Conservation (phyloP, 2,329 filamentous ascomycete genomes). For the Coleophoma cylindrospora region DNA sequence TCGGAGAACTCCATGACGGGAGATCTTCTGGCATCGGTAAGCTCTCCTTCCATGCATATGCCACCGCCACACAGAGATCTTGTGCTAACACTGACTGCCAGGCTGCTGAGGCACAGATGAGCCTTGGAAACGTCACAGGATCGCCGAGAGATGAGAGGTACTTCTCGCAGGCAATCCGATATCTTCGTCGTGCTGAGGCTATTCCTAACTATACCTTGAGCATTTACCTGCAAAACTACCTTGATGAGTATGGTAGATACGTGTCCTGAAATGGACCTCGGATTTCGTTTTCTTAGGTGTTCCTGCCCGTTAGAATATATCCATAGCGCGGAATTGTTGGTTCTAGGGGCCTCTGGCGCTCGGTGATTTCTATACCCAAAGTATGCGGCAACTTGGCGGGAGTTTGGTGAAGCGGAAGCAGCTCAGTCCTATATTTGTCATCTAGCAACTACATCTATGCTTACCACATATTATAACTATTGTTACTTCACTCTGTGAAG, state of each 20-base stretch:
- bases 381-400: too few relatives aligned
- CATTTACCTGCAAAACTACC: constrained; percentile 40
- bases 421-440: too few relatives aligned
- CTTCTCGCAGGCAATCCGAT: constrained; percentile 39
- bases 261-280: constrained; percentile 10
- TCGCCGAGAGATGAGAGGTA: constrained; percentile 35
- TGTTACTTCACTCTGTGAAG: too few relatives aligned
- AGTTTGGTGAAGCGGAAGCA: too few relatives aligned
- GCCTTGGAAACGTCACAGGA: constrained; percentile 43
- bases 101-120: constrained; percentile 48
- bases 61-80: background rate
- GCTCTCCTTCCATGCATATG: constrained; percentile 8
- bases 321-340: too few relatives aligned
- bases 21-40: constrained; percentile 37
- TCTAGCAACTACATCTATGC: too few relatives aligned
- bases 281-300: background rate
- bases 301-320: background rate
- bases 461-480: too few relatives aligned
- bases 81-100: constrained; percentile 13
- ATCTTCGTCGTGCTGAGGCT: constrained; percentile 36
- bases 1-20: constrained; percentile 32
- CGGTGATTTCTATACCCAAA: too few relatives aligned
- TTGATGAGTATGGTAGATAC: constrained; percentile 38
- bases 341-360: too few relatives aligned
- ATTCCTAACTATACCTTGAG: constrained; percentile 36